Evolutionary conservation across 1,139 yeast species (phyloP), one percentile per base, ranked within the genome.

Genomic region (Sugiyamaella castrensis): DNA sequence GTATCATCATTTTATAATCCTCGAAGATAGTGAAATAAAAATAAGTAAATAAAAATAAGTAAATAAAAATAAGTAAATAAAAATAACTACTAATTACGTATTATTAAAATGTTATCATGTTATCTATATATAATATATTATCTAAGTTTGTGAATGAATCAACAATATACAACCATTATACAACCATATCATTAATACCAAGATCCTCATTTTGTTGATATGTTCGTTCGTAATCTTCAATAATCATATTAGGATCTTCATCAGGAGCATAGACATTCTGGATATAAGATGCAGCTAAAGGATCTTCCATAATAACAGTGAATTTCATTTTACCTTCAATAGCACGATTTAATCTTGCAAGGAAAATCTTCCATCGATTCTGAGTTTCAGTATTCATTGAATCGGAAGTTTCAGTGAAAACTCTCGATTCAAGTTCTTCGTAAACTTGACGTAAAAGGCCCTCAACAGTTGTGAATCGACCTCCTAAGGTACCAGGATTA

Each of bases 191-290:
- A 61, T 80, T 80, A 65, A 94, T 75, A 29, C 99, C 99, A 59
- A 92, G 78, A 47, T 84, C 92, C 64, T 94, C 98, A 64, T 92
- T 89, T 69, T 91, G 95, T 55, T 70, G 84, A 46, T 75, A 72
- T 6, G 95, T 82, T 73, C 98, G 84, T 57, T 88, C 96, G 61
- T 81, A 87, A 54, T 91, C 96, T 69, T 85, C 96, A 56, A 87
- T 79, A 34, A 68, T 75, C 98, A 94, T 92, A 66, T 91, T 88
- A 57, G 99, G 99, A 71, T 94, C 98, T 39, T 80, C 80, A 68
- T 94, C 99, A 19, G 99, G 99, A 32, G 99, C 99, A 65, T 89
- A 94, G 9, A 91, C 95, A 65, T 94, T 94, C 71, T 94, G 99
- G 57, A 94, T 85, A 64, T 94, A 94, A 0, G 97, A 88, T 6